Evolutionary conservation across 805 yeast species (phyloP).

Genomic region (Nakazawaea ernobii): DNA sequence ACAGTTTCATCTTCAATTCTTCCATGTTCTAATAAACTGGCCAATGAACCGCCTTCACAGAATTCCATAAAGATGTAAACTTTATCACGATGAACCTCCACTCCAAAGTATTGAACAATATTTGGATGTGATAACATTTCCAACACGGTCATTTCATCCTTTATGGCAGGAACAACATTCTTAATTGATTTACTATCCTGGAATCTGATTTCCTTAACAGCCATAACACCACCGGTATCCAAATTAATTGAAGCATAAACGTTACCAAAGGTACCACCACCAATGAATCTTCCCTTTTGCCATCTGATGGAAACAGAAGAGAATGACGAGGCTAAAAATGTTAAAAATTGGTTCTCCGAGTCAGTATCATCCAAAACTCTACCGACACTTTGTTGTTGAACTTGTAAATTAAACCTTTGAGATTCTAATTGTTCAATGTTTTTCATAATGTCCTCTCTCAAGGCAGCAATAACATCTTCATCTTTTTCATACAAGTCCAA

Average conservation of each 20-base stretch:
- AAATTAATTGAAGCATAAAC: slow-evolving; percentile 89
- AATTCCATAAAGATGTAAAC: slow-evolving; percentile 96
- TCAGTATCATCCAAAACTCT: slow-evolving; percentile 85
- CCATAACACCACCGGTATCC: slow-evolving; percentile 94
- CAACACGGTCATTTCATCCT: slow-evolving; percentile 93
- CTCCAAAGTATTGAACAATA: slow-evolving; percentile 94
- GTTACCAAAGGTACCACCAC: slow-evolving; percentile 94
- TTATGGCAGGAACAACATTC: slow-evolving; percentile 79
- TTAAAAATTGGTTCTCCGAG: slow-evolving; percentile 79
- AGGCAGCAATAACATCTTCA: slow-evolving; percentile 48
- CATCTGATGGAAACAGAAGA: slow-evolving; percentile 90
- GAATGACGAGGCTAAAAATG: slow-evolving; percentile 82
- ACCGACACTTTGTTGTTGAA: slow-evolving; percentile 59
- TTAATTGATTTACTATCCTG: slow-evolving; percentile 84
- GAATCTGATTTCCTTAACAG: slow-evolving; percentile 90
- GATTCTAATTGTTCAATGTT: slow-evolving; percentile 62
- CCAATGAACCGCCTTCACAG: slow-evolving; percentile 93
- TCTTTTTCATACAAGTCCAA: slow-evolving; percentile 50
- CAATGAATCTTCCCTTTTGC: slow-evolving; percentile 93
- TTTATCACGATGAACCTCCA: slow-evolving; percentile 92
- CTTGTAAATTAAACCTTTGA: slow-evolving; percentile 36
- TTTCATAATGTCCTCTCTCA: slow-evolving; percentile 63
- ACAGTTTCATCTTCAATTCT: slow-evolving; percentile 93
- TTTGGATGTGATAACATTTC: slow-evolving; percentile 96
- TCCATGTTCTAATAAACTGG: slow-evolving; percentile 82